phyloP scores from a whole-genome alignment of 257 asterid genomes.

The Solanum chmielewskii region DNA sequence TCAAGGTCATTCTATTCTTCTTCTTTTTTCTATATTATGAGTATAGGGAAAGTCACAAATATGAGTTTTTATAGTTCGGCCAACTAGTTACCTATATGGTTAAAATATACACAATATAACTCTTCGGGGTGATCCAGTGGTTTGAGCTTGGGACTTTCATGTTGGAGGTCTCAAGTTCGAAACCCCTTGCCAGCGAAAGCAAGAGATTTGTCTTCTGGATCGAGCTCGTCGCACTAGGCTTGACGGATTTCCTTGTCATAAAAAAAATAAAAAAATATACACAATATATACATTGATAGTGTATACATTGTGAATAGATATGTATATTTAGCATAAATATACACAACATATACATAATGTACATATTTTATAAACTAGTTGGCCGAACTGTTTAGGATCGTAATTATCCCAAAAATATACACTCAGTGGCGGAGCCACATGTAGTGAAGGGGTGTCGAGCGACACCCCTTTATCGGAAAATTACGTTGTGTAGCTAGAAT shows the following conservation, averaged over 20 bases:
- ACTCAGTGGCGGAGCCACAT: not conserved
- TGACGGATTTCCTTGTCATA: too few species aligned
- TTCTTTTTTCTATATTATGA: not conserved
- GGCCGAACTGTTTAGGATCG: not conserved
- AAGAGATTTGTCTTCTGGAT: too few species aligned
- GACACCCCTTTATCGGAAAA: too few species aligned
- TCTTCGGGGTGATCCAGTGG: too few species aligned
- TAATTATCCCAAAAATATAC: not conserved
- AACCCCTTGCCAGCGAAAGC: too few species aligned
- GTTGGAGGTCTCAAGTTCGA: too few species aligned
- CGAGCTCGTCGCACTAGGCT: too few species aligned
- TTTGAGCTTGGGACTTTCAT: too few species aligned
- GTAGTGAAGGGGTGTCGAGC: too few species aligned
- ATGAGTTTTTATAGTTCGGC: not conserved
- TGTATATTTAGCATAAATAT: not conserved
- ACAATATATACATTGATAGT: not conserved
- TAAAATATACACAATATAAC: not conserved
- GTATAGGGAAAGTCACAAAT: not conserved
- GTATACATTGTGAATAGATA: not conserved
- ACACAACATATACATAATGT: not conserved
- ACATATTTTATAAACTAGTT: not conserved
- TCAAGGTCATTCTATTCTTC: slow-evolving; percentile 21
- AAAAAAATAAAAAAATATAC: too few species aligned
- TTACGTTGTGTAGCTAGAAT: too few species aligned
- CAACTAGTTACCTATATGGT: not conserved